Evolutionary conservation across 345 rosid genomes (phyloP).

Genomic region (Viola odorata): DNA sequence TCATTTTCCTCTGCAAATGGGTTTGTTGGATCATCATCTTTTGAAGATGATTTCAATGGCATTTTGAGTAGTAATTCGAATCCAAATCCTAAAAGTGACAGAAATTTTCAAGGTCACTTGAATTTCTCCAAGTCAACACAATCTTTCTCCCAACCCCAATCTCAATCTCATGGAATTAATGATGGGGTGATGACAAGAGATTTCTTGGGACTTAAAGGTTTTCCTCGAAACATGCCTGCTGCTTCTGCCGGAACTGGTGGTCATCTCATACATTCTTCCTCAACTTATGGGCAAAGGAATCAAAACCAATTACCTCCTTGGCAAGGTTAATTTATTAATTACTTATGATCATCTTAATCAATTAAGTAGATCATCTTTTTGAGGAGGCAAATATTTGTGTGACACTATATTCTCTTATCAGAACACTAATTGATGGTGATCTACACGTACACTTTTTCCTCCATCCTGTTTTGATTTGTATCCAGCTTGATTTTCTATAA

Average conservation of each 20-base stretch:
- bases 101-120: slow-evolving; percentile 4
- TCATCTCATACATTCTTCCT: slow-evolving; percentile 19
- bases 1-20: slow-evolving; percentile 17
- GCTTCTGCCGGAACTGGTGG: no score
- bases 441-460: no score
- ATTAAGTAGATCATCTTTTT: not conserved
- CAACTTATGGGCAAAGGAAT: slow-evolving; percentile 23
- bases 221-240: slow-evolving; percentile 25
- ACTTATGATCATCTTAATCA: not conserved
- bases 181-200: slow-evolving; percentile 44
- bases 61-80: not conserved
- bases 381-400: not conserved
- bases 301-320: slow-evolving; percentile 31
- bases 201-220: slow-evolving; percentile 50
- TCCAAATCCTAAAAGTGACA: slow-evolving; percentile 9
- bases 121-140: slow-evolving; percentile 11
- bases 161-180: not conserved
- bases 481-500: no score
- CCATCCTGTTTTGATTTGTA: no score
- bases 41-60: slow-evolving; percentile 23
- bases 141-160: not conserved
- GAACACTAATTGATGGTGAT: not conserved
- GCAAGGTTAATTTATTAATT: slow-evolving; percentile 20
- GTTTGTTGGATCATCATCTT: slow-evolving; percentile 21
- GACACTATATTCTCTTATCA: not conserved